Conservation (phyloP, 345 rosid genomes). For the Syzygium jambos region DNA sequence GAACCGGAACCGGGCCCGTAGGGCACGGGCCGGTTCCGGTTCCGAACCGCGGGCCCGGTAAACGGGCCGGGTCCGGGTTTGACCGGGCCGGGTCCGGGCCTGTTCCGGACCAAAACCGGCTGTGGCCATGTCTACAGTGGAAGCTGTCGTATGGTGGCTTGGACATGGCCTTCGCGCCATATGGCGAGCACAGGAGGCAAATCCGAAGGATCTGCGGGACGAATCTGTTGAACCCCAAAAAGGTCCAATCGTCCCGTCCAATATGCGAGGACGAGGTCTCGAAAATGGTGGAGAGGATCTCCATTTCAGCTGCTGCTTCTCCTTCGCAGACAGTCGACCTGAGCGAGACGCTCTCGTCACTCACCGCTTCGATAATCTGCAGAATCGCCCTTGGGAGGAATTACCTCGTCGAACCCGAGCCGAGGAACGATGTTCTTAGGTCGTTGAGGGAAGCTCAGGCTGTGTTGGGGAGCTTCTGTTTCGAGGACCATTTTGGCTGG, state of each 20-base stretch:
- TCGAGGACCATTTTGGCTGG: slow-evolving; percentile 31
- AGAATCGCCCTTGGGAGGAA: slow-evolving; percentile 35
- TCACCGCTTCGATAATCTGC: slow-evolving; percentile 20
- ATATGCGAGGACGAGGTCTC: slow-evolving; percentile 33
- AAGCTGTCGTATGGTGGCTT: slow-evolving; percentile 33
- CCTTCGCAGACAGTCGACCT: slow-evolving; percentile 10
- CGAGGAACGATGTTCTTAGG: slow-evolving; percentile 9
- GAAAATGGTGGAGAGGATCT: slow-evolving; percentile 17
- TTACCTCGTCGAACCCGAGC: slow-evolving; percentile 17
- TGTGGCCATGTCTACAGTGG: too few species aligned
- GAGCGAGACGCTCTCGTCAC: slow-evolving; percentile 9
- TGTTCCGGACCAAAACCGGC: too few species aligned
- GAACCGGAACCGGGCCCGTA: too few species aligned
- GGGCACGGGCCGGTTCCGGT: too few species aligned
- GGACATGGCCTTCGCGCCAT: slow-evolving; percentile 40
- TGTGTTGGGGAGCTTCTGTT: slow-evolving; percentile 22
- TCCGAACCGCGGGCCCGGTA: too few species aligned
- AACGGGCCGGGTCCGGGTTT: too few species aligned
- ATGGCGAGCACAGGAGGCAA: slow-evolving; percentile 32
- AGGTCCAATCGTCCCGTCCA: slow-evolving; percentile 22
- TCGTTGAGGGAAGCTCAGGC: slow-evolving; percentile 18
- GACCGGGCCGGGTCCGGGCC: too few species aligned
- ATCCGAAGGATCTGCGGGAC: slow-evolving; percentile 21
- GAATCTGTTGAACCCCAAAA: slow-evolving; percentile 24
- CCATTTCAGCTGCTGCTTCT: neutral